A percentile compares a stretch with the other conserved stretches of the same genome.
Conservation (phyloP, 2,329 filamentous ascomycete genomes). For the Beauveria bassiana region DNA sequence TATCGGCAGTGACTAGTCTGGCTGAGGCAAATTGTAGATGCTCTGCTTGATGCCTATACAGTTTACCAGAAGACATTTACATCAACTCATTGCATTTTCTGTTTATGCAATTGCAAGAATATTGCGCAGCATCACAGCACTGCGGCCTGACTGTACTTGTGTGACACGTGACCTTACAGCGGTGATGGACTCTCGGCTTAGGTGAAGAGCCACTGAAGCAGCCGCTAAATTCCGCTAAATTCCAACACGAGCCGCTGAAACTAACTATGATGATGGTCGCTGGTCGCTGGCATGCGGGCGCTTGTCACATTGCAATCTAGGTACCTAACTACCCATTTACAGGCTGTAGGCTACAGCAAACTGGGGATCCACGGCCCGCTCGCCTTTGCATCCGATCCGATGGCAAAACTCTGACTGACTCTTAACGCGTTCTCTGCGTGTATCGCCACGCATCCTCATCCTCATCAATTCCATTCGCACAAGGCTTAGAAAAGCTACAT, state of each 20-base stretch:
- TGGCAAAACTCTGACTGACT: conserved; percentile 6
- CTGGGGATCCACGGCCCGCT: background rate
- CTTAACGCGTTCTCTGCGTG: background rate
- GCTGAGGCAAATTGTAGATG: background rate
- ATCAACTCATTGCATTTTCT: background rate
- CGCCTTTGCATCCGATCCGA: background rate
- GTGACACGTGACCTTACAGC: background rate
- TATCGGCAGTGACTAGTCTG: background rate
- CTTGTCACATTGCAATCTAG: background rate
- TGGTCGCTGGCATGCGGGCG: background rate
- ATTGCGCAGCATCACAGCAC: background rate
- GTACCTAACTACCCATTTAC: too few relatives aligned
- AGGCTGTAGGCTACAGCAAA: too few relatives aligned
- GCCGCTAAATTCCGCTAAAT: background rate
- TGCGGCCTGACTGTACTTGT: background rate
- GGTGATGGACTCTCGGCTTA: background rate
- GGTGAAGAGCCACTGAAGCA: background rate
- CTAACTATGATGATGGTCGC: too few relatives aligned
- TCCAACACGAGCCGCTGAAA: too few relatives aligned
- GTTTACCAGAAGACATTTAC: background rate
- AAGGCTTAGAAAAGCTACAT: background rate
- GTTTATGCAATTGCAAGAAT: background rate
- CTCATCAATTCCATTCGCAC: background rate
- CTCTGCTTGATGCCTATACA: too few relatives aligned
- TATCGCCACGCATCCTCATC: conserved; percentile 1